Evolutionary conservation across 257 asterid genomes (phyloP).

Genomic region (Solanum bukasovii): DNA sequence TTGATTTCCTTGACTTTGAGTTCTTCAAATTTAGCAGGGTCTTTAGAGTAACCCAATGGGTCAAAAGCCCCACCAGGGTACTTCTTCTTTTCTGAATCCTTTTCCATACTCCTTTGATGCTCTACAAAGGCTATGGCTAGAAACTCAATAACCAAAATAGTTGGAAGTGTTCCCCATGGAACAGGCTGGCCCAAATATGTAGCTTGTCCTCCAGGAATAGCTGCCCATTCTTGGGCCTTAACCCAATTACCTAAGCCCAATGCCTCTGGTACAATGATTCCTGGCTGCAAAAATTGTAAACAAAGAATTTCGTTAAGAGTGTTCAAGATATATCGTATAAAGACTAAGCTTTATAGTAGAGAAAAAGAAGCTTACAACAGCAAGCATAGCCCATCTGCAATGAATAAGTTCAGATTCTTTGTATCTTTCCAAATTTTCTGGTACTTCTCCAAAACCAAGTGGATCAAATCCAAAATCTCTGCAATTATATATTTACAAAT

Average conservation of each 20-base stretch:
- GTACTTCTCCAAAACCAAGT: constrained; percentile 84
- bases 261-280: constrained; percentile 73
- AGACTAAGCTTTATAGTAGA: neutral
- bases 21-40: constrained; percentile 63
- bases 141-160: constrained; percentile 76
- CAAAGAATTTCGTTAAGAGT: neutral
- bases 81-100: constrained; percentile 86
- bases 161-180: constrained; percentile 96
- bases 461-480: constrained; percentile 98
- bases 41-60: constrained; percentile 90
- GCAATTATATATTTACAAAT: neutral
- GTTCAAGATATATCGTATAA: neutral
- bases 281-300: constrained; percentile 47
- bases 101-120: constrained; percentile 91
- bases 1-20: constrained; percentile 84
- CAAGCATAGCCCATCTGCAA: constrained; percentile 99
- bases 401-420: constrained; percentile 90
- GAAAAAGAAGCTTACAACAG: constrained; percentile 43
- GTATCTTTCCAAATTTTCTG: constrained; percentile 74
- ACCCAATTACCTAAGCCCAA: constrained; percentile 95
- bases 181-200: constrained; percentile 90
- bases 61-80: constrained; percentile 98
- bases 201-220: constrained; percentile 89
- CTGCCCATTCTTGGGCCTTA: constrained; percentile 98
- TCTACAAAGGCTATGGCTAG: constrained; percentile 84